These are phyloP conservation scores for Sphenostylis stenocarpa DNA, from an alignment of 306 rosid genomes.

Conservation along the genomic window DNA sequence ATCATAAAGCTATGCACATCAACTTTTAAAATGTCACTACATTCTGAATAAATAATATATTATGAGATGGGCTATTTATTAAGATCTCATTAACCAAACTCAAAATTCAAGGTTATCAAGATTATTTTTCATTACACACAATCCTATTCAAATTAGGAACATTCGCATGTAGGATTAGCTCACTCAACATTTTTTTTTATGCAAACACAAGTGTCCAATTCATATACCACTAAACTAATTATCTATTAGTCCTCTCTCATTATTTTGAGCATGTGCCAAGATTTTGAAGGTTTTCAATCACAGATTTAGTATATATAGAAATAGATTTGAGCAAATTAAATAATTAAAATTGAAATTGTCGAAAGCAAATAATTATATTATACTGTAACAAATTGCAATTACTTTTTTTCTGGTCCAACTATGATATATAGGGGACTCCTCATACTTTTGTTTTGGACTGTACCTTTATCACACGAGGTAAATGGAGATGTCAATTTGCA, in stretches of 20 bases:
- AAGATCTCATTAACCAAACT: background rate
- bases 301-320: background rate
- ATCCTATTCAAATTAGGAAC: no score
- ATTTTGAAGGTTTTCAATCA: background rate
- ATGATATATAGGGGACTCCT: background rate
- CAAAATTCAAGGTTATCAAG: background rate
- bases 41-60: background rate
- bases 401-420: background rate
- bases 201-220: no score
- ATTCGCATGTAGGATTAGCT: no score
- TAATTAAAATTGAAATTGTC: background rate
- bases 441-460: background rate
- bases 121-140: no score
- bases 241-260: background rate
- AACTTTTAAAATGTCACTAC: background rate
- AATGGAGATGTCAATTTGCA: conserved; percentile 19
- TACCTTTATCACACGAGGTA: background rate
- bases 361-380: background rate
- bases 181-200: no score
- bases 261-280: background rate
- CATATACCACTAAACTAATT: background rate
- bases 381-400: background rate
- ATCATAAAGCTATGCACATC: background rate
- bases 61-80: background rate
- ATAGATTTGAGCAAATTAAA: background rate